Conservation (phyloP, 768 basidiomycete species). For the Lactarius tabidus region DNA sequence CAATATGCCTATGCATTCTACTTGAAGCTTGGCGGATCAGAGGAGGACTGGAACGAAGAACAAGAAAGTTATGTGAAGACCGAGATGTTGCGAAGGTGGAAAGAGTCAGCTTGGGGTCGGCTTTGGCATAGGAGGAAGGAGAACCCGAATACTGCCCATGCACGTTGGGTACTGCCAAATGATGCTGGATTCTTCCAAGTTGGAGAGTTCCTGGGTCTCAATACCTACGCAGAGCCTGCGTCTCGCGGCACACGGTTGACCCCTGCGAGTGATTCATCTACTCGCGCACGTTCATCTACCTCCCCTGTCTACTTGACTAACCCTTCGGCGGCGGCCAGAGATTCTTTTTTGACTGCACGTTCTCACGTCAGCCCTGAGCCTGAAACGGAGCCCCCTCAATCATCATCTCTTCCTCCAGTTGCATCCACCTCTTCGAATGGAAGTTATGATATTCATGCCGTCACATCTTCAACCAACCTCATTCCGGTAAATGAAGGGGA, state of each 20-base stretch:
- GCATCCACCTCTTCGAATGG: background rate
- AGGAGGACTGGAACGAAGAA: slow-evolving; percentile 62
- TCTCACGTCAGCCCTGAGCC: slow-evolving; percentile 29
- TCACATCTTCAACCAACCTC: slow-evolving; percentile 16
- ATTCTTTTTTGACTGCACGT: slow-evolving; percentile 33
- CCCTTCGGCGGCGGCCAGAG: slow-evolving; percentile 24
- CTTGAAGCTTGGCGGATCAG: slow-evolving; percentile 56
- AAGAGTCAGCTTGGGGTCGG: slow-evolving; percentile 61
- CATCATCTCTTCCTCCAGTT: slow-evolving; percentile 11
- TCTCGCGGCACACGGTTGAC: slow-evolving; percentile 4
- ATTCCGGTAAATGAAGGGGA: background rate
- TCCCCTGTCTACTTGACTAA: background rate
- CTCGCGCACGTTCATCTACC: background rate
- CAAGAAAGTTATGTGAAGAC: slow-evolving; percentile 47
- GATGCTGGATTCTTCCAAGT: slow-evolving; percentile 75
- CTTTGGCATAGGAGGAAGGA: slow-evolving; percentile 35
- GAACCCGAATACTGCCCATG: slow-evolving; percentile 27
- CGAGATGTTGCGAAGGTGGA: slow-evolving; percentile 60
- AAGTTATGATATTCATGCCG: background rate
- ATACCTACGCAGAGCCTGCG: slow-evolving; percentile 44
- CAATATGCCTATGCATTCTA: slow-evolving; percentile 63
- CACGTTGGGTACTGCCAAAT: slow-evolving; percentile 41
- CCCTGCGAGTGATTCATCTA: background rate
- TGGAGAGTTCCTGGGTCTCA: slow-evolving; percentile 69
- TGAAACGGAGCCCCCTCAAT: slow-evolving; percentile 16